phyloP scores from a whole-genome alignment of 345 rosid species.

The Cardamine occulta region DNA sequence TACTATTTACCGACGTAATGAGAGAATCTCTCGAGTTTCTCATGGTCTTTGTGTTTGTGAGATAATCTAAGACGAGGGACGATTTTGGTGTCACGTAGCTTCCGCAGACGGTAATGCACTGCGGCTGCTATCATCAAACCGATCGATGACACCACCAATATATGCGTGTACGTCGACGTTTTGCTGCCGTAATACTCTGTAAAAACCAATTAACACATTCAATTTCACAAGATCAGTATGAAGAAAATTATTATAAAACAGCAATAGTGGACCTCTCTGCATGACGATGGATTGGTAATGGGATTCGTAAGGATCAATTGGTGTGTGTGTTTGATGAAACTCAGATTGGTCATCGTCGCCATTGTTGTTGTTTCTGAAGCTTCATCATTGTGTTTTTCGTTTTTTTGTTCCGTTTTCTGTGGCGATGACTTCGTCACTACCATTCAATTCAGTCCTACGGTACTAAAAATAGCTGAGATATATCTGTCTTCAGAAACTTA shows the following conservation, averaged over 20 bases:
- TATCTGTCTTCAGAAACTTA: not conserved
- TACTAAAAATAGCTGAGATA: slow-evolving; percentile 31
- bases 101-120: slow-evolving; percentile 52
- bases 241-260: not conserved
- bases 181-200: slow-evolving; percentile 50
- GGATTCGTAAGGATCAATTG: slow-evolving; percentile 12
- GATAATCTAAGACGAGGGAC: slow-evolving; percentile 58
- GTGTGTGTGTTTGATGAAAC: slow-evolving; percentile 21
- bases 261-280: slow-evolving; percentile 51
- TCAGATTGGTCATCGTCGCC: slow-evolving; percentile 24
- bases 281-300: slow-evolving; percentile 35
- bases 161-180: slow-evolving; percentile 53
- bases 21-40: slow-evolving; percentile 79
- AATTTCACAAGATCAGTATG: not conserved
- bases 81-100: slow-evolving; percentile 61
- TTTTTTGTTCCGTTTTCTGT: slow-evolving; percentile 7
- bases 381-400: slow-evolving; percentile 16
- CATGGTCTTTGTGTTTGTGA: slow-evolving; percentile 50
- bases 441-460: slow-evolving; percentile 18
- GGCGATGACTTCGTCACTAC: slow-evolving; percentile 33
- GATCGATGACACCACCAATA: slow-evolving; percentile 66
- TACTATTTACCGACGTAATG: slow-evolving; percentile 85
- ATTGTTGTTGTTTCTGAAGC: slow-evolving; percentile 39
- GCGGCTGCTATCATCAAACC: slow-evolving; percentile 76
- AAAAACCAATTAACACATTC: not conserved